Evolutionary conservation across 495 filamentous ascomycete genomes (phyloP), one percentile per base, ranked within the genome.

Genomic region (Amorphotheca resinae): DNA sequence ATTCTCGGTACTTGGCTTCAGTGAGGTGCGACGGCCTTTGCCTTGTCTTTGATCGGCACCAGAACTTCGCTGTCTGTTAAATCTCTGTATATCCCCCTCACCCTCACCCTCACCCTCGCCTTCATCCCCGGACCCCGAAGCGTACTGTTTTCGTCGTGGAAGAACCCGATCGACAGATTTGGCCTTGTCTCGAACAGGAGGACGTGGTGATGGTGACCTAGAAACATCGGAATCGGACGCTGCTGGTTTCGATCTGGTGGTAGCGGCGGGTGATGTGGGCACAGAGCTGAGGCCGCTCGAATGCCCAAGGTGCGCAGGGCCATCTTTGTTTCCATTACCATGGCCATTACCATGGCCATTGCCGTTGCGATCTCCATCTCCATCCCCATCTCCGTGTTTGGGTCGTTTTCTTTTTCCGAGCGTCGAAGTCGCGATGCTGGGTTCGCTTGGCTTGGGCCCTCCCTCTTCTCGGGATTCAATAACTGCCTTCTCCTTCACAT

Each of bases 221-320:
- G 59, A 64, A 12, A 56, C 45, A 31, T 63, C 60, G 8, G 61
- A 64, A 22, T 53, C 53, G 21, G 60, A 60, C 14, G 54, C 55
- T 9, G 49, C 58, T 12, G 45, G 47, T 40, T 64, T 64, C 1
- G 63, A 65, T 21, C 54, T 58, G 15, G 54, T 53, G 2, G 52
- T 58, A 22, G 55, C 46, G 35, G 54, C 35, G 6, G 67, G 65
- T 34, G 73, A 76, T 9, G 68, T 62, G 8, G 69, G 69, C 17
- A 69, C 70, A 30, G 72, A 76, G 53, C 70, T 74, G 17, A 70
- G 59, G 9, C 66, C 68, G 40, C 67, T 72, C 0, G 72, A 74
- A 20, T 60, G 56, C 2, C 51, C 54, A 2, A 45, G 37, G 16
- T 48, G 47, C 9, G 44, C 41, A 23, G 22, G 4, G 9, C 49